Percentiles rank a stretch among this genome's conserved stretches.
These are phyloP conservation scores for Phialocephala subalpina DNA, from an alignment of 2,329 filamentous ascomycete species.

Conservation along the genomic window DNA sequence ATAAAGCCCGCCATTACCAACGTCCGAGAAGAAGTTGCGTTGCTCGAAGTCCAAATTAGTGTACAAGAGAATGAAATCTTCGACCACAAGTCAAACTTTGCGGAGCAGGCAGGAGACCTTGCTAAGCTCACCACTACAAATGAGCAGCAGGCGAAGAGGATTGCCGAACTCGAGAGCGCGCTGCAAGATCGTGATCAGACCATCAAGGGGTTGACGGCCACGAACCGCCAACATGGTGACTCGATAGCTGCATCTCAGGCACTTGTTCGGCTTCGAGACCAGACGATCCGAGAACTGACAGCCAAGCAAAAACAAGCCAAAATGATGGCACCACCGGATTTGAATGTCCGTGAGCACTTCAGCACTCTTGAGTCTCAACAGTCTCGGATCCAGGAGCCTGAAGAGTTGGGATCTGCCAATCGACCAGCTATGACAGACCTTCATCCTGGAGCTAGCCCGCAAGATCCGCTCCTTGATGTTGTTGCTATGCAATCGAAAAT, in stretches of 20 bases:
- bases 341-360: too few species aligned
- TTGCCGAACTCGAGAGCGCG: not conserved
- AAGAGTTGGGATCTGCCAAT: too few species aligned
- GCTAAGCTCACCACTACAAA: not conserved
- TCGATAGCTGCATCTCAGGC: not conserved
- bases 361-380: too few species aligned
- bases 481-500: not conserved
- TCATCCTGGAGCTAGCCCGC: not conserved
- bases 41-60: not conserved
- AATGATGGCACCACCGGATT: not conserved
- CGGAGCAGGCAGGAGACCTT: not conserved
- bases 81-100: not conserved
- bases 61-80: not conserved
- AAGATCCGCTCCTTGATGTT: not conserved
- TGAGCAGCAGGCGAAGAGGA: not conserved
- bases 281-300: not conserved
- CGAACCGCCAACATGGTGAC: not conserved
- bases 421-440: too few species aligned
- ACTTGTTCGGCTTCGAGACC: not conserved
- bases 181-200: not conserved
- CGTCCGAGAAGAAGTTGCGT: not conserved
- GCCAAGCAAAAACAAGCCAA: not conserved
- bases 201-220: not conserved
- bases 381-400: too few species aligned
- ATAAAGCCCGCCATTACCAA: not conserved